A percentile compares a stretch with the other conserved stretches of the same genome.
phyloP scores from a whole-genome alignment of 2,329 filamentous ascomycete species.

The Daldinia sp. region DNA sequence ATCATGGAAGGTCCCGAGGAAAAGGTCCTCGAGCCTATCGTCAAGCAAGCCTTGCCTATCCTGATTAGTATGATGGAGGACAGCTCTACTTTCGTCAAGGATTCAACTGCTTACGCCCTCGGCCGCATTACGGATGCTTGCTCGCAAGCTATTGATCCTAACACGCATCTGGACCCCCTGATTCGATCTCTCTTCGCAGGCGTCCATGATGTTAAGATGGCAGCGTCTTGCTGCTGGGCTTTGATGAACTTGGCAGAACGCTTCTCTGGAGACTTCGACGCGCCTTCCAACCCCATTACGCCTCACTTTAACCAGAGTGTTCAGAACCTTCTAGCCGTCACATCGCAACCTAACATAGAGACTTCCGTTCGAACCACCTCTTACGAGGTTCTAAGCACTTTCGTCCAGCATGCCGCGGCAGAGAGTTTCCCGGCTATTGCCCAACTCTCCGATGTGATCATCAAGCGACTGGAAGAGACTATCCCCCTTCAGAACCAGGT shows the following conservation, averaged over 20 bases:
- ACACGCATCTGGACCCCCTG: slow-evolving; percentile 83
- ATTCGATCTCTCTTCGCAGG: slow-evolving; percentile 92
- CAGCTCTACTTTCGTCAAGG: slow-evolving; percentile 87
- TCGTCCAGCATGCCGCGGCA: slow-evolving; percentile 89
- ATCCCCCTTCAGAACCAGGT: slow-evolving; percentile 91
- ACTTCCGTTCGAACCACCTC: slow-evolving; percentile 92
- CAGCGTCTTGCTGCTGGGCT: slow-evolving; percentile 98
- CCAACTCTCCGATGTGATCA: slow-evolving; percentile 85
- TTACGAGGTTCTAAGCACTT: slow-evolving; percentile 96
- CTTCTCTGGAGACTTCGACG: slow-evolving; percentile 88
- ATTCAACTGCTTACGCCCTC: slow-evolving; percentile 95
- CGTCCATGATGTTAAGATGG: slow-evolving; percentile 94
- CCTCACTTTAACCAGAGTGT: slow-evolving; percentile 95
- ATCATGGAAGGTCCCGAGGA: slow-evolving; percentile 99
- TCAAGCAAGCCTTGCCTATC: slow-evolving; percentile 94
- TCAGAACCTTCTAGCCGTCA: slow-evolving; percentile 84
- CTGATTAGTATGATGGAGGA: slow-evolving; percentile 95
- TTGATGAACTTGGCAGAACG: slow-evolving; percentile 98
- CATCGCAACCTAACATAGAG: slow-evolving; percentile 84
- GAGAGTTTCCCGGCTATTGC: slow-evolving; percentile 86
- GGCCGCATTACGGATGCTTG: slow-evolving; percentile 96
- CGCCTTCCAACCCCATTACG: slow-evolving; percentile 82
- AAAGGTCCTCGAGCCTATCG: slow-evolving; percentile 89
- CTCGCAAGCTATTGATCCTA: slow-evolving; percentile 89
- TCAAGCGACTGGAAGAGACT: slow-evolving; percentile 91